Conservation (phyloP, 257 asterid species). For the Hygrophila difformis region DNA sequence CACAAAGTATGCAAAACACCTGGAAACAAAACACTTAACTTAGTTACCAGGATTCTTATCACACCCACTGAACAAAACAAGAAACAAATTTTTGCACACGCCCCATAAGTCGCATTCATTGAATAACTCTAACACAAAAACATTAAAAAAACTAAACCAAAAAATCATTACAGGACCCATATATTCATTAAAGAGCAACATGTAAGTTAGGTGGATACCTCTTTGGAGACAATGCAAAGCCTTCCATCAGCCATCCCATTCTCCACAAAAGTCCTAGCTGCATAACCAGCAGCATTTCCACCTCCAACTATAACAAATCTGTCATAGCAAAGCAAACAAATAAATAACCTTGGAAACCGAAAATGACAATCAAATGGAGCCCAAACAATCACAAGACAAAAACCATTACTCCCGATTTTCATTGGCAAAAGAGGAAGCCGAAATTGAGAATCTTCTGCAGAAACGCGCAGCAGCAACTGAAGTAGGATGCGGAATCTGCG, state of each 20-base stretch:
- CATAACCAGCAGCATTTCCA: conserved; percentile 95
- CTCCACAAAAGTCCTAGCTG: conserved; percentile 81
- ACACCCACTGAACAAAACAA: conserved; percentile 1
- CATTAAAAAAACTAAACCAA: background rate
- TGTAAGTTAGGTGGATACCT: conserved; percentile 32
- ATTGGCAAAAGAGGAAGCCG: conserved; percentile 66
- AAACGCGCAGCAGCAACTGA: conserved; percentile 27
- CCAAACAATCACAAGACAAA: background rate
- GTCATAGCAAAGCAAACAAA: conserved; percentile 11
- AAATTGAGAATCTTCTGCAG: conserved; percentile 48
- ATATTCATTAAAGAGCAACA: conserved; percentile 9
- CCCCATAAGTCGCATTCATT: background rate
- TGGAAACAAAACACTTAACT: background rate
- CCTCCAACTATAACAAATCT: conserved; percentile 93
- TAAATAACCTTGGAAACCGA: background rate
- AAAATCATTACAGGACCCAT: background rate
- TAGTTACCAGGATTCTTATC: background rate
- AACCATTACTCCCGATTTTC: conserved; percentile 75
- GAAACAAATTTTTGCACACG: background rate
- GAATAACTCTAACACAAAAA: background rate
- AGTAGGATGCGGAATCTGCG: conserved; percentile 28
- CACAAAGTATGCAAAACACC: too few species aligned
- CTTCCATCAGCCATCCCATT: conserved; percentile 84
- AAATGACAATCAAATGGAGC: background rate
- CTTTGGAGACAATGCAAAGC: conserved; percentile 90